A percentile compares a stretch with the other conserved stretches of the same genome.
Evolutionary conservation across 1,284 basidiomycete species (phyloP).

Genomic region (Tetrapyrgos nigripes): DNA sequence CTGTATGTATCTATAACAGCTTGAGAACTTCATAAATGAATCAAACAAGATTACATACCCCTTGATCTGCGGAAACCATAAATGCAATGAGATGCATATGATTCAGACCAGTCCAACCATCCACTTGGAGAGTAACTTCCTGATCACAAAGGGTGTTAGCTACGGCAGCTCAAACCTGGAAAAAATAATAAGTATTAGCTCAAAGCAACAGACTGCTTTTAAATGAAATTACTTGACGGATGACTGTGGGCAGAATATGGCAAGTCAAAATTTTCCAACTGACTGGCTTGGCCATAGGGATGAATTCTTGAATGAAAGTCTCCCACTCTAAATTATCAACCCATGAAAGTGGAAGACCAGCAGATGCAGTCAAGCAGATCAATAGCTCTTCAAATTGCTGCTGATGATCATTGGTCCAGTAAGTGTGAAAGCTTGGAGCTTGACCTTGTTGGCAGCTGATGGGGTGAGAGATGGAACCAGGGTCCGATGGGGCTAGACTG

Average conservation of each 20-base stretch:
- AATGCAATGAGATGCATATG: constrained; percentile 15
- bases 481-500: no score
- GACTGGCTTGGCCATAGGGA: not conserved
- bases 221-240: no score
- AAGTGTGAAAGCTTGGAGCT: no score
- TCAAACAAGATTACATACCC: constrained; percentile 4
- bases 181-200: no score
- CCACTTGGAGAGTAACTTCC: constrained; percentile 8
- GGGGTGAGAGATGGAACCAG: no score
- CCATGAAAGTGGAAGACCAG: constrained; percentile 6
- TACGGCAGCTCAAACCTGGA: no score
- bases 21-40: not conserved
- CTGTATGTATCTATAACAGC: not conserved
- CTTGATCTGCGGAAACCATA: constrained; percentile 13
- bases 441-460: no score
- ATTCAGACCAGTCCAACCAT: constrained; percentile 19
- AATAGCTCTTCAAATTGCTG: not conserved
- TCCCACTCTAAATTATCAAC: constrained; percentile 5
- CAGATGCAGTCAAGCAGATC: constrained; percentile 1
- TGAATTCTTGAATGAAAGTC: not conserved
- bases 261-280: not conserved
- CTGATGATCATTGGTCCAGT: not conserved
- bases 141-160: no score
- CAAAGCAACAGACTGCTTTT: no score
- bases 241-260: not conserved